Evolutionary conservation across 1,284 basidiomycete species (phyloP).

Genomic region (Pyrrhoderma lamaoense): DNA sequence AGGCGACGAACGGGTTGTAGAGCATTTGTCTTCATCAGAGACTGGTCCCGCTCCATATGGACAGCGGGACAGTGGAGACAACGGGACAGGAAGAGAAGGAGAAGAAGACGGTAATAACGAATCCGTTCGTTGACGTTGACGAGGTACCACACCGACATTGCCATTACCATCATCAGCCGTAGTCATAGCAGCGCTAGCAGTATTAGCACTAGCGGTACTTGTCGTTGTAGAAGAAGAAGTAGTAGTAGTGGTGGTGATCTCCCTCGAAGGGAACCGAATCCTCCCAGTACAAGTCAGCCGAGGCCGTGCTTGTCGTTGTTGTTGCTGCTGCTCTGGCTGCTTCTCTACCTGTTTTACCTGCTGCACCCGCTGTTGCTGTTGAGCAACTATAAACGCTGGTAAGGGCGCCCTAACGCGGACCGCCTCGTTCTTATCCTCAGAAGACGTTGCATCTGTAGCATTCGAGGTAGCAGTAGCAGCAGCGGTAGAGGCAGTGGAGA

Average conservation of each 20-base stretch:
- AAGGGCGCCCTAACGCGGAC: conserved; percentile 31
- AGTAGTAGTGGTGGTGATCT: conserved; percentile 18
- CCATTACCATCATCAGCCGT: too few relatives aligned
- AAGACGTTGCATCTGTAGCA: too few relatives aligned
- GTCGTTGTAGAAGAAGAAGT: conserved; percentile 17
- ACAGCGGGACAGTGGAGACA: too few relatives aligned
- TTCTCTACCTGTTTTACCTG: conserved; percentile 18
- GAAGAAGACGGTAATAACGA: conserved; percentile 1
- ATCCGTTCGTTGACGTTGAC: too few relatives aligned
- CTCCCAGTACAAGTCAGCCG: conserved; percentile 34
- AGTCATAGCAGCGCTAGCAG: too few relatives aligned
- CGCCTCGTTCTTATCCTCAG: too few relatives aligned
- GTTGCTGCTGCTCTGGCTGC: conserved; percentile 11
- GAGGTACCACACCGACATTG: too few relatives aligned
- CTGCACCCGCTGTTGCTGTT: too few relatives aligned
- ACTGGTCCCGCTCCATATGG: conserved; percentile 21
- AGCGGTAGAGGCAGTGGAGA: conserved; percentile 18
- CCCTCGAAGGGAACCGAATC: conserved; percentile 37
- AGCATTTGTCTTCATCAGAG: too few relatives aligned
- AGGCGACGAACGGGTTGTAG: conserved; percentile 27
- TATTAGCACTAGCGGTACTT: too few relatives aligned
- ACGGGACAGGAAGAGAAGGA: conserved; percentile 20
- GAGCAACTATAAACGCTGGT: conserved; percentile 36
- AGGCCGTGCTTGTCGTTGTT: not conserved
- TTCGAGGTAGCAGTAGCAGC: conserved; percentile 13